These are phyloP conservation scores for Aspergillus panamensis DNA, from an alignment of 495 filamentous ascomycete species.

Conservation along the genomic window DNA sequence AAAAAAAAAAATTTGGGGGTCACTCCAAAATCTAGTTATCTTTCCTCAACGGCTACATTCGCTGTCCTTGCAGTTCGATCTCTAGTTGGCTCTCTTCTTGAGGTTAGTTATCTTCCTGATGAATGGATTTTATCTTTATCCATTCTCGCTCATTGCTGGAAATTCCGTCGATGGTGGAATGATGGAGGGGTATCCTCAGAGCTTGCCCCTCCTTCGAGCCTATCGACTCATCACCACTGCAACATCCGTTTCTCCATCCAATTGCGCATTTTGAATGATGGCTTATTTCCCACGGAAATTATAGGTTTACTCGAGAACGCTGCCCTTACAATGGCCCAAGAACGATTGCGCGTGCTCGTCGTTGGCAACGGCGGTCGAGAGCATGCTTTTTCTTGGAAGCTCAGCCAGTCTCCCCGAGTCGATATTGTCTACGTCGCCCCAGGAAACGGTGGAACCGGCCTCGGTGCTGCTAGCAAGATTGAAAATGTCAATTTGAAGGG, in stretches of 20 bases:
- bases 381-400: constrained; percentile 92
- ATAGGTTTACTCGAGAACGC: constrained; percentile 34
- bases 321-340: constrained; percentile 40
- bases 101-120: constrained; percentile 7
- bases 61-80: constrained; percentile 27
- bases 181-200: constrained; percentile 5
- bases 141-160: not conserved
- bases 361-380: constrained; percentile 93
- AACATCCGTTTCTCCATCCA: not conserved
- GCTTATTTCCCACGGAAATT: not conserved
- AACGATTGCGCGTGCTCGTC: constrained; percentile 65
- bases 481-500: constrained; percentile 68
- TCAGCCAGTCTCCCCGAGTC: constrained; percentile 69
- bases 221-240: not conserved
- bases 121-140: constrained; percentile 6
- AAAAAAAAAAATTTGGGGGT: constrained; percentile 4
- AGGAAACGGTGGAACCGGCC: constrained; percentile 88
- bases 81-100: constrained; percentile 27
- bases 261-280: not conserved
- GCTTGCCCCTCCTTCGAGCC: constrained; percentile 4
- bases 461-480: constrained; percentile 58
- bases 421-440: constrained; percentile 49
- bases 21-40: not conserved
- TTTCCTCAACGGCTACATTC: constrained; percentile 2
- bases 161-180: not conserved